Evolutionary conservation across 148 eudicot genomes (phyloP).

Genomic region (Chenopodium album): DNA sequence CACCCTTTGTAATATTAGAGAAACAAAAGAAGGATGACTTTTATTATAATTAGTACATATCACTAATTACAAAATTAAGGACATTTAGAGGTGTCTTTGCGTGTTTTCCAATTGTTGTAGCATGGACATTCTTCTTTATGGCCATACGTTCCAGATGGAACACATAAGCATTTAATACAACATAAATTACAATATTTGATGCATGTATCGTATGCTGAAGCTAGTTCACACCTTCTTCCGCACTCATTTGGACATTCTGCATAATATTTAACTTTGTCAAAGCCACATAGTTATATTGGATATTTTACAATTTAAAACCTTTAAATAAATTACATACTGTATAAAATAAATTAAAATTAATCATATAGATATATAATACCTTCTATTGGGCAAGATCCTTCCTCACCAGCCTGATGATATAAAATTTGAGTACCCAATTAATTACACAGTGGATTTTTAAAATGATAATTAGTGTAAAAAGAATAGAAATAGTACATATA

Average conservation of each 20-base stretch:
- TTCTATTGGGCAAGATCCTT: conserved; percentile 11
- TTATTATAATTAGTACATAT: too few relatives aligned
- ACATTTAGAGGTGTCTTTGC: conserved; percentile 25
- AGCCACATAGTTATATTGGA: too few relatives aligned
- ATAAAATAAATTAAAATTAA: too few relatives aligned
- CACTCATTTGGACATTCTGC: conserved; percentile 28
- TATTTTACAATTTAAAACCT: too few relatives aligned
- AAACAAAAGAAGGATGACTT: too few relatives aligned
- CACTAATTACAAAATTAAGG: conserved; percentile 4
- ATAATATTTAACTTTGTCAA: not conserved
- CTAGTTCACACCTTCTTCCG: conserved; percentile 16
- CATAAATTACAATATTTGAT: conserved; percentile 18
- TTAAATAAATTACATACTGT: too few relatives aligned
- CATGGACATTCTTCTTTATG: conserved; percentile 36
- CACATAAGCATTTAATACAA: conserved; percentile 29
- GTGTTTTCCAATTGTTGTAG: conserved; percentile 23
- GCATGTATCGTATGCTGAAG: conserved; percentile 13
- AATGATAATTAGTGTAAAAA: too few relatives aligned
- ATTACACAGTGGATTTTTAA: too few relatives aligned
- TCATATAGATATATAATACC: conserved; percentile 2
- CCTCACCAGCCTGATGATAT: conserved; percentile 11
- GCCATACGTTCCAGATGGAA: conserved; percentile 29
- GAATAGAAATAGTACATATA: too few relatives aligned
- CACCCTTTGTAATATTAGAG: too few relatives aligned
- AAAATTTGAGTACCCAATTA: not conserved